These are phyloP conservation scores for Perilla frutescens DNA, from an alignment of 257 asterid species.

Conservation along the genomic window DNA sequence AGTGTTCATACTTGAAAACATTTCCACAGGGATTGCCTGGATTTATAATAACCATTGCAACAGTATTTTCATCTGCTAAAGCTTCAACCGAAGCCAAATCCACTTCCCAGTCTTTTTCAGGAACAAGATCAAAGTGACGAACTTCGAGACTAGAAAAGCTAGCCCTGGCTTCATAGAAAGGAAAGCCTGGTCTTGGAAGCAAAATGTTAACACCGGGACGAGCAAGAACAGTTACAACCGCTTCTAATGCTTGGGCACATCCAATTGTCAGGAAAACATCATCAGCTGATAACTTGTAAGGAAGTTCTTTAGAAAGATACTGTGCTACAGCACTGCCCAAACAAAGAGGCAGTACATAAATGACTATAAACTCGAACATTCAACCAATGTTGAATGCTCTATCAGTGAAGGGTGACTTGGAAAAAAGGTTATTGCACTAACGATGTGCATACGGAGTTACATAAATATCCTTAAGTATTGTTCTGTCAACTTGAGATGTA, in stretches of 20 bases:
- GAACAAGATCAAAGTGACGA: constrained; percentile 77
- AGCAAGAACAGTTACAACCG: constrained; percentile 61
- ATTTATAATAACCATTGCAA: constrained; percentile 82
- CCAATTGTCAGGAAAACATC: constrained; percentile 74
- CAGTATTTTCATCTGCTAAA: constrained; percentile 74
- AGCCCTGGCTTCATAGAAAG: constrained; percentile 73
- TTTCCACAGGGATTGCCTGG: constrained; percentile 98
- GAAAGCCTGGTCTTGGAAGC: constrained; percentile 86
- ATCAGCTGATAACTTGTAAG: constrained; percentile 65
- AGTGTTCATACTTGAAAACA: constrained; percentile 74
- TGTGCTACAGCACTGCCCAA: constrained; percentile 77
- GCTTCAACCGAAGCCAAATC: constrained; percentile 75
- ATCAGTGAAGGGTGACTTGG: too few species aligned
- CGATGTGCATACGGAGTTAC: too few species aligned
- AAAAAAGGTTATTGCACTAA: too few species aligned
- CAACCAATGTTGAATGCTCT: not conserved
- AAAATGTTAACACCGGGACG: constrained; percentile 74
- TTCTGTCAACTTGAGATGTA: too few species aligned
- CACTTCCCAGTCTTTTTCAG: constrained; percentile 81
- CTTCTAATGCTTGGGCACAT: constrained; percentile 71
- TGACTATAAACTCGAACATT: not conserved
- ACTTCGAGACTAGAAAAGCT: constrained; percentile 54
- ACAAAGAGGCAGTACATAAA: constrained; percentile 9
- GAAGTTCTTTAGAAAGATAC: constrained; percentile 78
- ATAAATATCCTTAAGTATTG: too few species aligned